Evolutionary conservation across 192 early-diverging fungal genomes (phyloP), one percentile per base, ranked within the genome.

Genomic region (Coemansia sp.): DNA sequence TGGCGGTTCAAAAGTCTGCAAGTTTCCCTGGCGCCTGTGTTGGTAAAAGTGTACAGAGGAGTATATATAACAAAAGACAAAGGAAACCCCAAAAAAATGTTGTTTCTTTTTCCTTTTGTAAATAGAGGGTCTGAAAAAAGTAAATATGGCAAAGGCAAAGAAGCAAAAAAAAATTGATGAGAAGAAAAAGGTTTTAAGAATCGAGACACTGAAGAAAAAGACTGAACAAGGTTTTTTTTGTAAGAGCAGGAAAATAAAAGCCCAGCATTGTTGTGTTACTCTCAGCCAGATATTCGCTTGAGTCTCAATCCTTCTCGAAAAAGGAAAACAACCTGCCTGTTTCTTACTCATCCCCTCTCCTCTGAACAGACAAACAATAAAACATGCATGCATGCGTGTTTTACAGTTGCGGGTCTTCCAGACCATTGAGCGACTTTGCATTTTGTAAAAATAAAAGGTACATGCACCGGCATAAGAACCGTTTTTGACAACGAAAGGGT

Each of bases 101-200:
- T 30, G 30, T 30, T 30, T 30, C 5, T 18, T 46, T 18, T 18
- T 46, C 18, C 44, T 18, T 46, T 18, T 15, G 44, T 18, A n/a
- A 55, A 38, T 20, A 24, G 21, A 55, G 33, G 24, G 63, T 18
- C 20, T 52, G 63, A 34, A 44, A 66, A 57, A 49, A 20, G 49
- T 45, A 66, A 66, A 23, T 33, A 56, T 58, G 49, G 30, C 24
- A 66, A n/a, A 12, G n/a, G 12, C 7, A 57, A 39, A 59, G 53
- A 33, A 20, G 16, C 14, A 43, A 57, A 21, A 39, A 39, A 43
- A 43, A 59, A 57, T 21, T 26, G n/a, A 11, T 23, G 16, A 39
- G 33, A 15, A 51, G 49, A 51, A 51, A 55, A 55, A 1, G 26
- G 52, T 2, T 1, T 6, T 5, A 46, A 46, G 11, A 46, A 46